These are phyloP conservation scores for Acacia confusa DNA, from an alignment of 306 rosid species.

Conservation along the genomic window DNA sequence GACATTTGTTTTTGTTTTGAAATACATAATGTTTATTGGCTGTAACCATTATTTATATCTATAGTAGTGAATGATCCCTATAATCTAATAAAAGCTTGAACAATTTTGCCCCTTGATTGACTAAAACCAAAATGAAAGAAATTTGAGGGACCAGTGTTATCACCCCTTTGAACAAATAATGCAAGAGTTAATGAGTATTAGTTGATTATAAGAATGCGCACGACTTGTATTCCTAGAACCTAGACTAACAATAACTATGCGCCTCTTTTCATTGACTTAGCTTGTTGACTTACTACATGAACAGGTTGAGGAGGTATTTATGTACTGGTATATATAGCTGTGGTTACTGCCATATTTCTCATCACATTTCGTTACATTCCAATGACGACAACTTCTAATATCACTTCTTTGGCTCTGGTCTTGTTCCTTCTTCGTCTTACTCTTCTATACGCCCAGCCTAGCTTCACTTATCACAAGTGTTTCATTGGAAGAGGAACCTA, in stretches of 20 bases:
- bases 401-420: neutral
- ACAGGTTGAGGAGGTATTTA: neutral
- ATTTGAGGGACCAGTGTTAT: too few relatives aligned
- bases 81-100: too few relatives aligned
- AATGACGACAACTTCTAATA: neutral
- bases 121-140: too few relatives aligned
- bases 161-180: neutral
- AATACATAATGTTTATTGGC: too few relatives aligned
- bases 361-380: neutral
- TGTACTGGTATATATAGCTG: neutral
- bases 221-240: neutral
- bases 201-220: neutral
- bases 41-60: too few relatives aligned
- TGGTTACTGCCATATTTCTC: neutral
- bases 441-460: neutral
- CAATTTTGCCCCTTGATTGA: too few relatives aligned
- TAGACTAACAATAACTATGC: neutral
- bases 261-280: neutral
- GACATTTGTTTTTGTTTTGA: too few relatives aligned
- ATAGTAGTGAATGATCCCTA: too few relatives aligned
- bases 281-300: neutral
- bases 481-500: neutral
- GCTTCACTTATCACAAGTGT: neutral
- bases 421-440: neutral
- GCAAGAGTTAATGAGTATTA: neutral